Percentiles rank a stretch among this genome's conserved stretches.
These are phyloP conservation scores for Wickerhamomyces alni DNA, from an alignment of 805 yeast species.

Conservation along the genomic window DNA sequence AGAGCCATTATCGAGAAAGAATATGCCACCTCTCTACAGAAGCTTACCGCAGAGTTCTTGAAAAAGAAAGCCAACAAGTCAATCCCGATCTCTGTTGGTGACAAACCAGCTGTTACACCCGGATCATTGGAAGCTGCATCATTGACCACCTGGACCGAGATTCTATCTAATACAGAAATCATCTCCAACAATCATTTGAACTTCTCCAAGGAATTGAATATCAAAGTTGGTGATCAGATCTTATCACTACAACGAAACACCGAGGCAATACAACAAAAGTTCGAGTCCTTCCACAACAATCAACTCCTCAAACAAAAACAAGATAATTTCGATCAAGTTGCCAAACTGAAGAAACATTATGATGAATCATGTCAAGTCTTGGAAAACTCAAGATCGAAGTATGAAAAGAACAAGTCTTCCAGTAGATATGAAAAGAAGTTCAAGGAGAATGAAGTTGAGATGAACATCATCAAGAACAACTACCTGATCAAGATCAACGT, in stretches of 20 bases:
- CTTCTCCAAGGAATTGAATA: slow-evolving; percentile 53
- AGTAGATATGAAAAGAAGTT: slow-evolving; percentile 41
- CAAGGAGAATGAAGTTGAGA: slow-evolving; percentile 61
- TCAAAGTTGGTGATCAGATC: slow-evolving; percentile 58
- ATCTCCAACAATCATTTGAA: slow-evolving; percentile 61
- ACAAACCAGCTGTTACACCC: slow-evolving; percentile 84
- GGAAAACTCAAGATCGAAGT: slow-evolving; percentile 73
- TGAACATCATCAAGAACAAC: slow-evolving; percentile 84
- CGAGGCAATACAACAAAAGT: slow-evolving; percentile 46
- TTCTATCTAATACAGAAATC: slow-evolving; percentile 75
- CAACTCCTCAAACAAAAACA: slow-evolving; percentile 40
- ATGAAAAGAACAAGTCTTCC: slow-evolving; percentile 53
- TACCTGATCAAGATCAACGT: slow-evolving; percentile 76
- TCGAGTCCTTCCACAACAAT: slow-evolving; percentile 50
- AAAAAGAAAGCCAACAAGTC: slow-evolving; percentile 68
- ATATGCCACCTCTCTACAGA: slow-evolving; percentile 61
- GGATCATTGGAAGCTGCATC: slow-evolving; percentile 90
- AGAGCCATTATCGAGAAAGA: slow-evolving; percentile 80
- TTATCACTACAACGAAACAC: slow-evolving; percentile 46
- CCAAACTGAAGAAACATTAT: slow-evolving; percentile 56
- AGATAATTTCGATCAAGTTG: slow-evolving; percentile 24
- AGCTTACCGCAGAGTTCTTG: slow-evolving; percentile 61
- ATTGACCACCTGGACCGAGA: slow-evolving; percentile 85
- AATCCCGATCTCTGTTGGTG: slow-evolving; percentile 79
- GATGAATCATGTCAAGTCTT: slow-evolving; percentile 75